phyloP scores from a whole-genome alignment of 768 basidiomycete species.

The Psilocybe azurescens region DNA sequence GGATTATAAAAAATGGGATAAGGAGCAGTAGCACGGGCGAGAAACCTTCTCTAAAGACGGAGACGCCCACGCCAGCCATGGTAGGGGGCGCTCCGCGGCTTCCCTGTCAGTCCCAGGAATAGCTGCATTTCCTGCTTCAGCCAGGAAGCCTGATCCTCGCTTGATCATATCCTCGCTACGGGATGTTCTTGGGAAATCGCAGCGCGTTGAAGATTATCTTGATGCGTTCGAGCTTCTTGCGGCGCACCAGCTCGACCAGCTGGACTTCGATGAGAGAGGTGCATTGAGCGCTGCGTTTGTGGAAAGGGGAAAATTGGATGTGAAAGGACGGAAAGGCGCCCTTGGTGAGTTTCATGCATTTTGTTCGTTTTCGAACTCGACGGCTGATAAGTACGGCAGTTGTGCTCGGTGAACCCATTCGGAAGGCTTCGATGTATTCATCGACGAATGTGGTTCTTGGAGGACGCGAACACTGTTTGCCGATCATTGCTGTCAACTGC shows the following conservation, averaged over 20 bases:
- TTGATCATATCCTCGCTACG: conserved; percentile 22
- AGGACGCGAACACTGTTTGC: conserved; percentile 42
- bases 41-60: conserved; percentile 3
- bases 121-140: conserved; percentile 15
- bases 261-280: conserved; percentile 26
- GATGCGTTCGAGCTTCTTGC: conserved; percentile 25
- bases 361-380: background rate
- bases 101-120: background rate
- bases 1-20: background rate
- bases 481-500: conserved; percentile 44
- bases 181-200: conserved; percentile 16
- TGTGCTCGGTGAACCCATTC: conserved; percentile 41
- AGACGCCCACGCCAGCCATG: background rate
- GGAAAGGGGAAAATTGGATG: conserved; percentile 11
- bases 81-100: background rate
- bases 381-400: conserved; percentile 19
- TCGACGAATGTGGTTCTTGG: conserved; percentile 38
- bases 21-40: conserved; percentile 10
- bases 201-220: conserved; percentile 16
- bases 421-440: conserved; percentile 39
- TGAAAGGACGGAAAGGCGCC: conserved; percentile 8
- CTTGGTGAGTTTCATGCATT: conserved; percentile 15
- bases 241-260: conserved; percentile 26
- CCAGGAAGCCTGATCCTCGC: conserved; percentile 27
- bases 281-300: conserved; percentile 7